phyloP scores from a whole-genome alignment of 1,139 yeast species.

The Komagataea norvegica region DNA sequence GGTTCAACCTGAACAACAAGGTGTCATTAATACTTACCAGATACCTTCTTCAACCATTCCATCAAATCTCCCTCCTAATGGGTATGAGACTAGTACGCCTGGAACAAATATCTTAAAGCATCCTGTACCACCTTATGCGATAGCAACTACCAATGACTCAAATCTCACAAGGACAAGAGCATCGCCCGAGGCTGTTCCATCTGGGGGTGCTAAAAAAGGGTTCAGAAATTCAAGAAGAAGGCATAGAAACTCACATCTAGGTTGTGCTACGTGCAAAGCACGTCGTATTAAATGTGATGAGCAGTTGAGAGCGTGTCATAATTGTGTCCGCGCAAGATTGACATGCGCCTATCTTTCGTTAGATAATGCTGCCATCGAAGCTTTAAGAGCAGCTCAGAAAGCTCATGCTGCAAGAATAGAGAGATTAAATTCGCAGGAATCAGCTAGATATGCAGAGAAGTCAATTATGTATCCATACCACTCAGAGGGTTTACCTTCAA shows the following conservation, averaged over 20 bases:
- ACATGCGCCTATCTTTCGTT: constrained; percentile 51
- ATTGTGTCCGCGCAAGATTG: constrained; percentile 55
- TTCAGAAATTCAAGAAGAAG: constrained; percentile 49
- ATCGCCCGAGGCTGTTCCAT: constrained; percentile 8
- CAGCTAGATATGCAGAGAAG: constrained; percentile 17
- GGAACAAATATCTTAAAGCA: constrained; percentile 18
- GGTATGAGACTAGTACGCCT: too few species aligned
- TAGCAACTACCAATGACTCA: constrained; percentile 25
- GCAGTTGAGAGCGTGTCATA: constrained; percentile 54
- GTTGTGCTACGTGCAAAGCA: constrained; percentile 62
- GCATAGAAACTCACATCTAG: constrained; percentile 57
- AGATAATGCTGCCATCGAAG: constrained; percentile 47
- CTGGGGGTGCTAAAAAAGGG: constrained; percentile 26
- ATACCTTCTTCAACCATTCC: too few species aligned
- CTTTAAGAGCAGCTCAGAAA: constrained; percentile 46
- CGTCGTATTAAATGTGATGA: constrained; percentile 69
- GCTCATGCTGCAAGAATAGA: constrained; percentile 25
- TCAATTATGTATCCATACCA: constrained; percentile 16
- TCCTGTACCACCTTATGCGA: constrained; percentile 33
- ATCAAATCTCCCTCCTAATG: too few species aligned
- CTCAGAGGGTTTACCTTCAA: constrained; percentile 20
- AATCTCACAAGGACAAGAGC: constrained; percentile 11
- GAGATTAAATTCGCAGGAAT: constrained; percentile 16
- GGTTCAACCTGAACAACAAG: too few species aligned
- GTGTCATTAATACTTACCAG: too few species aligned